A percentile compares a stretch with the other conserved stretches of the same genome.
Conservation (phyloP, 805 yeast genomes). For the Kazachstania africana region DNA sequence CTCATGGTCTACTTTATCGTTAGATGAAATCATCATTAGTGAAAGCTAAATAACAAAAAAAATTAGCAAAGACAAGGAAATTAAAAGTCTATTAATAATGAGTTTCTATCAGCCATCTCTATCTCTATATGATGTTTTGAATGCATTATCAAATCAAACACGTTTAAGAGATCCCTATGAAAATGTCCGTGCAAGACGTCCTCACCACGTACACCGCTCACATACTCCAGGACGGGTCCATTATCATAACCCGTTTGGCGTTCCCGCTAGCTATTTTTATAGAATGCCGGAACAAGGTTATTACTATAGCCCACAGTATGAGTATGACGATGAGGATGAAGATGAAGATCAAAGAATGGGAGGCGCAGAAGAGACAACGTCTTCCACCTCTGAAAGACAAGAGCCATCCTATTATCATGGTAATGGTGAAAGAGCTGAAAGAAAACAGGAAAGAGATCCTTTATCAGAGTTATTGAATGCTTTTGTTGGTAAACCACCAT, state of each 20-base stretch:
- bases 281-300: constrained; percentile 11
- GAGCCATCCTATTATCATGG: constrained; percentile 16
- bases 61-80: no score
- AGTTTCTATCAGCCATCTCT: constrained; percentile 23
- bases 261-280: constrained; percentile 6
- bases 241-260: constrained; percentile 1
- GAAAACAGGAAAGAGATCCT: constrained; percentile 1
- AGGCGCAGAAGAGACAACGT: constrained; percentile 5
- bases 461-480: constrained; percentile 13
- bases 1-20: no score
- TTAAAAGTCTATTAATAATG: no score
- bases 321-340: constrained; percentile 20
- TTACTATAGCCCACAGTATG: constrained; percentile 23
- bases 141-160: constrained; percentile 17
- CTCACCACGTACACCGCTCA: background rate
- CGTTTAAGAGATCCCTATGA: constrained; percentile 6
- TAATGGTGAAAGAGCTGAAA: constrained; percentile 2
- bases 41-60: no score
- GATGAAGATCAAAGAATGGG: constrained; percentile 20
- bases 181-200: constrained; percentile 1
- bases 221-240: constrained; percentile 2
- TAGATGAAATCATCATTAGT: no score
- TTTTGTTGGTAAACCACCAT: constrained; percentile 11
- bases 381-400: no score
- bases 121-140: constrained; percentile 21